Conservation (phyloP, 352 stramenopile species). For the Phytophthora palmivora region DNA sequence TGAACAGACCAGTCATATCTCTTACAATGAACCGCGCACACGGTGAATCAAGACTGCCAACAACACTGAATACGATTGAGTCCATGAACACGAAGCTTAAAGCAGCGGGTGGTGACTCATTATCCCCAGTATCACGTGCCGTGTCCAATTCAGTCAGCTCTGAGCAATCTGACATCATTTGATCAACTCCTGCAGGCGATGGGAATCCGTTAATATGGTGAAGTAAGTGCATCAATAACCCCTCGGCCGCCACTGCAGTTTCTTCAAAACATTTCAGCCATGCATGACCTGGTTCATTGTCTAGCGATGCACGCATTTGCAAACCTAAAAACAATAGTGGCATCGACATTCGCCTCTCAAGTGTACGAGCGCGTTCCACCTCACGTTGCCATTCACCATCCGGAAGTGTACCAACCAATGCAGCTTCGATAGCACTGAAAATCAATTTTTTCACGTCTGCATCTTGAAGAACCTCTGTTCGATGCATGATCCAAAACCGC, state of each 20-base stretch:
- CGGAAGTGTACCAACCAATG: conserved; percentile 80
- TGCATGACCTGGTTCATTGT: conserved; percentile 71
- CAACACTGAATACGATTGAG: conserved; percentile 85
- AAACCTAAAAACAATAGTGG: conserved; percentile 85
- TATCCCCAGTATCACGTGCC: conserved; percentile 32
- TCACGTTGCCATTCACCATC: conserved; percentile 84
- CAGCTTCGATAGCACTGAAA: conserved; percentile 87
- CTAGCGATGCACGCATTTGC: conserved; percentile 84
- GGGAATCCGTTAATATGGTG: conserved; percentile 89
- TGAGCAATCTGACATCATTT: conserved; percentile 84
- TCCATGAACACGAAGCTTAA: conserved; percentile 92
- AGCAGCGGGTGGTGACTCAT: conserved; percentile 39
- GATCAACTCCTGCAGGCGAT: conserved; percentile 82
- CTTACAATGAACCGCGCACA: conserved; percentile 80
- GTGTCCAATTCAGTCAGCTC: conserved; percentile 66
- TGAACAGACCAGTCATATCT: conserved; percentile 88
- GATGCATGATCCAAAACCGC: conserved; percentile 87
- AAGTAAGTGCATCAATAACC: conserved; percentile 85
- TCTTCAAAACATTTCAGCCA: conserved; percentile 89
- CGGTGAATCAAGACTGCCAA: conserved; percentile 80
- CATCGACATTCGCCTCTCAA: conserved; percentile 79
- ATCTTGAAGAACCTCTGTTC: conserved; percentile 77
- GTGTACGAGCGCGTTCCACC: conserved; percentile 72
- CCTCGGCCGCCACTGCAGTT: conserved; percentile 82
- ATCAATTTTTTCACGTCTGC: conserved; percentile 84